These are phyloP conservation scores for Epichloe bromicola DNA, from an alignment of 2,329 filamentous ascomycete genomes.

Conservation along the genomic window DNA sequence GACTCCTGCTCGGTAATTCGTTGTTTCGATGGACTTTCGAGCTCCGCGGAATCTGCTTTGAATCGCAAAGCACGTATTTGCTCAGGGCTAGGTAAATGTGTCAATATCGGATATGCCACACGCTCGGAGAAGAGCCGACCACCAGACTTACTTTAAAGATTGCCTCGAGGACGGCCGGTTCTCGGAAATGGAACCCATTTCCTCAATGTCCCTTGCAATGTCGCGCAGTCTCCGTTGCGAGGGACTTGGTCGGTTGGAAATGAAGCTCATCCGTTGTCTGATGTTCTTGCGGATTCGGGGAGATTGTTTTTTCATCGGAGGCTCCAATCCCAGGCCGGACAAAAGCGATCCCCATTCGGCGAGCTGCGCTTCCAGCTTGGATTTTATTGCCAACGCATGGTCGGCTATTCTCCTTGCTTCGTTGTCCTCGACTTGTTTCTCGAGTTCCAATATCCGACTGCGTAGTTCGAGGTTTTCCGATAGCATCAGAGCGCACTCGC, in stretches of 20 bases:
- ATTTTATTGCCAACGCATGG: constrained; percentile 56
- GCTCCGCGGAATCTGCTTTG: constrained; percentile 48
- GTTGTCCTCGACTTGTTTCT: constrained; percentile 52
- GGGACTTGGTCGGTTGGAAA: constrained; percentile 29
- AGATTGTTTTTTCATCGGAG: constrained; percentile 37
- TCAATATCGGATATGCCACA: not conserved
- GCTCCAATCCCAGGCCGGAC: constrained; percentile 49
- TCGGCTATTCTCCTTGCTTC: constrained; percentile 47
- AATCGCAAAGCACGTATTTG: constrained; percentile 49
- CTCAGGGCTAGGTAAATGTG: constrained; percentile 33
- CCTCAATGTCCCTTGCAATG: constrained; percentile 40
- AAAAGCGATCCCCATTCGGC: constrained; percentile 56
- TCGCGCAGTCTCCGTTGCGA: constrained; percentile 44
- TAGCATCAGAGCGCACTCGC: constrained; percentile 59
- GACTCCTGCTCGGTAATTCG: constrained; percentile 44
- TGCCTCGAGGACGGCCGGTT: constrained; percentile 53
- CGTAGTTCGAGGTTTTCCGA: constrained; percentile 68
- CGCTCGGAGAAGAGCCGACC: constrained; percentile 3
- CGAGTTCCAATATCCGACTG: constrained; percentile 55
- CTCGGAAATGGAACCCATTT: constrained; percentile 48
- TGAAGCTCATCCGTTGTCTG: constrained; percentile 29
- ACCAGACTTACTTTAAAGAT: constrained; percentile 48
- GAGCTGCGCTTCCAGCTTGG: constrained; percentile 59
- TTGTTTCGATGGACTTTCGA: constrained; percentile 50
- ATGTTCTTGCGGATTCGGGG: constrained; percentile 27